These are phyloP conservation scores for Talaromyces funiculosus DNA, from an alignment of 2,329 filamentous ascomycete species.

Conservation along the genomic window DNA sequence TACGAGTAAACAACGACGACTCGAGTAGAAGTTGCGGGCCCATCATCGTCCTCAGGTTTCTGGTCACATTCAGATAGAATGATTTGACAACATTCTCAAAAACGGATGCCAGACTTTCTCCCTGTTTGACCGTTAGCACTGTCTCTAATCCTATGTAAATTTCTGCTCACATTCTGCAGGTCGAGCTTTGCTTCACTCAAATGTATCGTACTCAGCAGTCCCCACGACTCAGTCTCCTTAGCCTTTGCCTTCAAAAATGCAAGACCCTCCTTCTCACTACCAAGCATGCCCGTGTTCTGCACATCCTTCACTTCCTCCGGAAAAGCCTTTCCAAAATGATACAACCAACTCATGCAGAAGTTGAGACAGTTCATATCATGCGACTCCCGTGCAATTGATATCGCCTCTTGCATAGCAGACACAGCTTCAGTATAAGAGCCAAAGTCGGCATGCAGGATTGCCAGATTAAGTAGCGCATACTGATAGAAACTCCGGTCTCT, in stretches of 20 bases:
- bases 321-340: conserved; percentile 85
- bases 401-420: conserved; percentile 90
- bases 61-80: conserved; percentile 73
- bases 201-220: conserved; percentile 73
- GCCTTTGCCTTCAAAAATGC: conserved; percentile 80
- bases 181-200: conserved; percentile 79
- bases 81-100: conserved; percentile 77
- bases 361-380: conserved; percentile 89
- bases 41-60: conserved; percentile 65
- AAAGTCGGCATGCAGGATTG: conserved; percentile 91
- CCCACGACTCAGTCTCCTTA: conserved; percentile 80
- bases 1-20: conserved; percentile 67
- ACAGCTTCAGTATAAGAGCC: conserved; percentile 85
- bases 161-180: conserved; percentile 61
- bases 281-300: conserved; percentile 67
- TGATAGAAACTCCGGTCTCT: conserved; percentile 83
- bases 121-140: conserved; percentile 33
- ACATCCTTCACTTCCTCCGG: conserved; percentile 66
- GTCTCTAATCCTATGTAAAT: conserved; percentile 38
- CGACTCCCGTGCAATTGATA: conserved; percentile 89
- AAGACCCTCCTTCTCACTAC: conserved; percentile 73
- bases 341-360: conserved; percentile 92
- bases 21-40: conserved; percentile 68
- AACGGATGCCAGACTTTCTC: conserved; percentile 54
- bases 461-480: conserved; percentile 88